Percentiles rank a stretch among this genome's conserved stretches.
Evolutionary conservation across 1,139 yeast species (phyloP).

Genomic region (Arxiozyma slooffiae): DNA sequence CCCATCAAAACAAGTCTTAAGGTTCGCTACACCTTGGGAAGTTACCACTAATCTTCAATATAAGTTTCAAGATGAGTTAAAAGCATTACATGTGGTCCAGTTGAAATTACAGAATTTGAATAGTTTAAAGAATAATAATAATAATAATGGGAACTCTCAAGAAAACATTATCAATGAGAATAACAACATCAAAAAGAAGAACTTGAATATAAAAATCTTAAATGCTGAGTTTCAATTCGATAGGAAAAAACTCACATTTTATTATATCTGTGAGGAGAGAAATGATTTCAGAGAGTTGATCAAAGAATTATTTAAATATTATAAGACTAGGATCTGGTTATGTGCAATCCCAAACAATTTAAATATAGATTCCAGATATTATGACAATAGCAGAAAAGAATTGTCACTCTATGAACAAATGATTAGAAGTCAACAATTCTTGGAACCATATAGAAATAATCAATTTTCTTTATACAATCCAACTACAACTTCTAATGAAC

Average conservation of each 20-base stretch:
- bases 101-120: constrained; percentile 29
- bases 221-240: constrained; percentile 95
- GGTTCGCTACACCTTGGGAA: constrained; percentile 37
- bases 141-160: background rate
- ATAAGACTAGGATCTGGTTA: constrained; percentile 95
- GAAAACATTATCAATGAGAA: background rate
- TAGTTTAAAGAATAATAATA: constrained; percentile 2
- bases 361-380: constrained; percentile 25
- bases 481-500: background rate
- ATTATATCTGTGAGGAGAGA: constrained; percentile 60
- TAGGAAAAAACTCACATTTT: constrained; percentile 84
- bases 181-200: background rate
- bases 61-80: constrained; percentile 36
- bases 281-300: constrained; percentile 89
- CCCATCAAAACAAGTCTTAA: constrained; percentile 61
- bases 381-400: constrained; percentile 22
- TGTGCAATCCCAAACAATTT: constrained; percentile 57
- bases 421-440: constrained; percentile 18
- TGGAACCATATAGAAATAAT: background rate
- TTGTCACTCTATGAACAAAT: constrained; percentile 25
- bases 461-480: background rate
- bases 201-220: constrained; percentile 38
- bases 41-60: constrained; percentile 30
- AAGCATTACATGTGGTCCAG: constrained; percentile 37
- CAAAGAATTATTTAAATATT: constrained; percentile 81